Base-by-base conservation (phyloP, 305 asterid genomes). In the Fraxinus baroniana region DNA sequence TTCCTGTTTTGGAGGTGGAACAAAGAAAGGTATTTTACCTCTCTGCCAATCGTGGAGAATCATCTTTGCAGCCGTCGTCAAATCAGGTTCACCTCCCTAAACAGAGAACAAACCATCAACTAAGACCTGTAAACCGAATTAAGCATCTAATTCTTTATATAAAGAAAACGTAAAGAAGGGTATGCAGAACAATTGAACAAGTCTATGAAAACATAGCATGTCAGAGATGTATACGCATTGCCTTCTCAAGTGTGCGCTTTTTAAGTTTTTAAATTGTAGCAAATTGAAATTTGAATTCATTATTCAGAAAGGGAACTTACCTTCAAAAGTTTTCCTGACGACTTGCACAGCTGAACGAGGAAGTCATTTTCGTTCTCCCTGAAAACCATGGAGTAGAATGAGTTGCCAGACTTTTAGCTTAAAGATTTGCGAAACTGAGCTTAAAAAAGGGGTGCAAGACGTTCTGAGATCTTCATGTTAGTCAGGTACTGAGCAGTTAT, bases 21-120 rank as follows among this genome's bases (percentile, higher is more conserved):
- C 97, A 12, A 93, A 94, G 85, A 96, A 94, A 1, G 97, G 98
- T 76, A 94, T 93, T 84, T 87, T 91, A 66, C 98, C 98, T 84
- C 99, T 92, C 85, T 94, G 99, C 99, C 99, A 94, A 83, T 96
- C 97, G 41, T 94, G 98, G 71, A 96, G 98, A 79, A 96, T 82
- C 97, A 96, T 91, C 94, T 94, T 96, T 32, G 95, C 97, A 82
- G 90, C 98, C 7, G 98, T 94, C 91, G 78, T 94, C 62, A 86
- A 88, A 84, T 96, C 98, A 0, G 99, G 98, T 85, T 96, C 99
- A 13, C 99, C 99, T 66, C 99, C 99, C 99, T 96, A 82, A 2
- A 41, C 36, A 85, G 20, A 20, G 2, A 73, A 46, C 10, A 39
- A 52, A 20, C 10, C 79, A 39, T 77, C 79, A 80, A 28, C 66